Conservation (phyloP, 2,329 filamentous ascomycete species). For the Aschersonia sp. region DNA sequence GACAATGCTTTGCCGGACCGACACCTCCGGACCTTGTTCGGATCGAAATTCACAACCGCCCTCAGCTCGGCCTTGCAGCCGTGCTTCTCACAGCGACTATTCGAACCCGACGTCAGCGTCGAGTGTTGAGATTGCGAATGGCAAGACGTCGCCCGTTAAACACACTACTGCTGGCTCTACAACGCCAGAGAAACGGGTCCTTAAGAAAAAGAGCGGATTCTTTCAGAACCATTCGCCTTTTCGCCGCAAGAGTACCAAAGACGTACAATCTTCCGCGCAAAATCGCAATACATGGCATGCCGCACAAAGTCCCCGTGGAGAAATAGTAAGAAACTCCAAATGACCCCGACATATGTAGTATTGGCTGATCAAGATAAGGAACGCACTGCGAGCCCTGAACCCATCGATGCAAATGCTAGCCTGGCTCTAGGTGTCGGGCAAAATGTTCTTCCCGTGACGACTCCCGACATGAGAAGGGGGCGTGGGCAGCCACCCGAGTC, state of each 20-base stretch:
- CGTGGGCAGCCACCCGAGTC: conserved; percentile 14
- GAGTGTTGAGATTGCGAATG: conserved; percentile 65
- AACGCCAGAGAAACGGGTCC: conserved; percentile 49
- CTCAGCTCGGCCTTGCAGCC: conserved; percentile 62
- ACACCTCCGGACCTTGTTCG: conserved; percentile 42
- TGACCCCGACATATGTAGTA: background rate
- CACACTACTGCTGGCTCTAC: conserved; percentile 31
- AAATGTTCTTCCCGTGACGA: conserved; percentile 88
- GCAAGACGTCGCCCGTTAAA: conserved; percentile 62
- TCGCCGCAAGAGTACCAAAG: conserved; percentile 78
- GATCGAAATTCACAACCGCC: conserved; percentile 36
- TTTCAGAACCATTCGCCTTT: conserved; percentile 92
- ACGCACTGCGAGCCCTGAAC: conserved; percentile 55
- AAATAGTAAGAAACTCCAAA: conserved; percentile 1
- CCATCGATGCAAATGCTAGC: conserved; percentile 81
- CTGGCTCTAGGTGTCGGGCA: conserved; percentile 89
- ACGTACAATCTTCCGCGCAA: conserved; percentile 26
- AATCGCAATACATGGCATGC: conserved; percentile 48
- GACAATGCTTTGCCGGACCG: conserved; percentile 88
- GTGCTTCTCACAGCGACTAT: conserved; percentile 81
- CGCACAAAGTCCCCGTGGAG: conserved; percentile 10
- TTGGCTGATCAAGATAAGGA: conserved; percentile 15
- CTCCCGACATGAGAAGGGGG: conserved; percentile 45
- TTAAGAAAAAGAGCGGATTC: conserved; percentile 66
- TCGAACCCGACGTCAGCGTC: conserved; percentile 82